Evolutionary conservation across 2,329 filamentous ascomycete species (phyloP).

Genomic region (Phialemoniopsis sp.): DNA sequence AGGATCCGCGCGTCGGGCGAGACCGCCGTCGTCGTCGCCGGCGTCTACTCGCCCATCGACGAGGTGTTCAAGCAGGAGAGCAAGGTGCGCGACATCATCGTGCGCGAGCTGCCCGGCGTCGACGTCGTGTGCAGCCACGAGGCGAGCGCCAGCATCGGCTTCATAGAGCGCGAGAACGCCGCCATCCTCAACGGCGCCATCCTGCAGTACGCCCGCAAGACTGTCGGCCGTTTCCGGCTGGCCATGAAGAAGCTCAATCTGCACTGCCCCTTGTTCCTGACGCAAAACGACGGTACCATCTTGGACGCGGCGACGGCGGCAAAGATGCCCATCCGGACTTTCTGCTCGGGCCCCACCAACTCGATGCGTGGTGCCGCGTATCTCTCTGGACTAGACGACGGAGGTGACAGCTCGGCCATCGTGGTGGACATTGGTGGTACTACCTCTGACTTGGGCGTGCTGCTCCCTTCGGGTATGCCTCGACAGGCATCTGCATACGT

Average conservation of each 20-base stretch:
- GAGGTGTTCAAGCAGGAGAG: constrained; percentile 46
- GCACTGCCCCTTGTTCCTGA: constrained; percentile 37
- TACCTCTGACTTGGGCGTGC: constrained; percentile 44
- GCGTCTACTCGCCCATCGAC: constrained; percentile 56
- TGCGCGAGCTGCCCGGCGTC: constrained; percentile 31
- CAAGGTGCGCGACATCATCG: constrained; percentile 40
- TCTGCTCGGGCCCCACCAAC: constrained; percentile 24
- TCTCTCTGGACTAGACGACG: constrained; percentile 33
- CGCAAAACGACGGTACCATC: constrained; percentile 46
- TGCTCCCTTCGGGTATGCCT: constrained; percentile 43
- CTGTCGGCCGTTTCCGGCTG: constrained; percentile 36
- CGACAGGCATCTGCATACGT: constrained; percentile 39
- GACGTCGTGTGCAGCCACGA: constrained; percentile 24
- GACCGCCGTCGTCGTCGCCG: constrained; percentile 46
- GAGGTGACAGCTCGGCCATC: constrained; percentile 17
- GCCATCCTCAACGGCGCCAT: constrained; percentile 49
- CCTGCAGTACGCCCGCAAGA: constrained; percentile 38
- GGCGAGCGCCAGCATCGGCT: constrained; percentile 25
- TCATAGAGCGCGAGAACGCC: constrained; percentile 48
- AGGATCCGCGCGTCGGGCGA: constrained; percentile 17
- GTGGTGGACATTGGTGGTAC: constrained; percentile 53
- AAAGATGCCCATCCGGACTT: constrained; percentile 41
- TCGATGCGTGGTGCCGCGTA: constrained; percentile 47
- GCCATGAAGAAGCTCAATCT: constrained; percentile 37
- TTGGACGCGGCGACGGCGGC: constrained; percentile 33